phyloP scores from a whole-genome alignment of 805 yeast species.

The Metschnikowia drakensbergensis region DNA sequence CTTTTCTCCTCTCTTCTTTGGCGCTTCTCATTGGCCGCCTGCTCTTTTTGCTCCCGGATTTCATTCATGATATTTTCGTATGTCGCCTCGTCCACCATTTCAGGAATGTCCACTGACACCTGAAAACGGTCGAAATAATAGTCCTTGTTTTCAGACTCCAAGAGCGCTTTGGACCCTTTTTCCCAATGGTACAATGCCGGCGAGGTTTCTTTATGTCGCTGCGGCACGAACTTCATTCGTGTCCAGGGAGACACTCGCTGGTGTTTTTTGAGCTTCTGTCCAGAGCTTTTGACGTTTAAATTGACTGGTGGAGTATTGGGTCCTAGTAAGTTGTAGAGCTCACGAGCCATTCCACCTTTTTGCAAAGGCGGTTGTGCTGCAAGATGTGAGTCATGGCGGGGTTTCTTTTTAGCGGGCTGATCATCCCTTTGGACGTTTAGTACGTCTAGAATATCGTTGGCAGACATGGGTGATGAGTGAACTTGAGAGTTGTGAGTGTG shows the following conservation, averaged over 20 bases:
- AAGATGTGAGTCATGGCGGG: slow-evolving; percentile 19
- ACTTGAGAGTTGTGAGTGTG: background rate
- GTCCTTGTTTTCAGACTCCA: slow-evolving; percentile 37
- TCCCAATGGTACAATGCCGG: slow-evolving; percentile 75
- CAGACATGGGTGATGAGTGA: slow-evolving; percentile 20
- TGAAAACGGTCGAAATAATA: slow-evolving; percentile 76
- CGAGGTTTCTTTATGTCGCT: slow-evolving; percentile 45
- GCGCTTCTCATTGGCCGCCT: slow-evolving; percentile 6
- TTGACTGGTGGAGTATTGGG: slow-evolving; percentile 84
- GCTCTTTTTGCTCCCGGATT: slow-evolving; percentile 25
- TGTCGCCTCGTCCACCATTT: slow-evolving; percentile 55
- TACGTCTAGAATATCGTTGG: slow-evolving; percentile 69
- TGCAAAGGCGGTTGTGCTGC: slow-evolving; percentile 10
- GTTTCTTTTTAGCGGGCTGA: slow-evolving; percentile 42
- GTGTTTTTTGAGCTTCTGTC: slow-evolving; percentile 59
- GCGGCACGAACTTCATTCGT: slow-evolving; percentile 54
- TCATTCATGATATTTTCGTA: slow-evolving; percentile 51
- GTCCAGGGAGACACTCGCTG: slow-evolving; percentile 83
- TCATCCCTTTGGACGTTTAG: slow-evolving; percentile 58
- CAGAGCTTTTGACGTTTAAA: slow-evolving; percentile 25
- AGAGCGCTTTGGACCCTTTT: slow-evolving; percentile 56
- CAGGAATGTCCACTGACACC: slow-evolving; percentile 65
- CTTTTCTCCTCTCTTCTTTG: slow-evolving; percentile 5
- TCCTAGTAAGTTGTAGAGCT: slow-evolving; percentile 81
- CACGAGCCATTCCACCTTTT: slow-evolving; percentile 79